These are phyloP conservation scores for Ustilago sp. DNA, from an alignment of 1,284 basidiomycete species.

Conservation along the genomic window DNA sequence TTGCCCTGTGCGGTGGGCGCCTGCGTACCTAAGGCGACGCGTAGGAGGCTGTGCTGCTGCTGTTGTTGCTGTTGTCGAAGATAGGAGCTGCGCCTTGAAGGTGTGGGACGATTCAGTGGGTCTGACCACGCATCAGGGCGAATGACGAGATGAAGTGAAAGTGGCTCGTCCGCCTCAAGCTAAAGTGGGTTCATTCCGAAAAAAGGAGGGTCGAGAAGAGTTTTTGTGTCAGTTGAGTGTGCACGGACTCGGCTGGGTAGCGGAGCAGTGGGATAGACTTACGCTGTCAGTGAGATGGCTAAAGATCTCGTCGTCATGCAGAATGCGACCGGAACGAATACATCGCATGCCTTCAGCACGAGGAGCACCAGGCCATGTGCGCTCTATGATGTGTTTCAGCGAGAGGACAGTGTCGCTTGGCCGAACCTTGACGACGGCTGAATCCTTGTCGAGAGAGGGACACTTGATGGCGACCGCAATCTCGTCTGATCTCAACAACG, in stretches of 20 bases:
- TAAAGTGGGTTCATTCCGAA: slow-evolving; percentile 9
- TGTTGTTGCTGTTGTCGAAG: slow-evolving; percentile 37
- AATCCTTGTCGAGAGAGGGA: slow-evolving; percentile 49
- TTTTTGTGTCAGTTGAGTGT: neutral
- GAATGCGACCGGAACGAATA: slow-evolving; percentile 56
- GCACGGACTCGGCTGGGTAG: neutral
- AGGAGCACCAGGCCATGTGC: slow-evolving; percentile 52
- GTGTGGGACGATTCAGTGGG: slow-evolving; percentile 50
- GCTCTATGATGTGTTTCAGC: slow-evolving; percentile 53
- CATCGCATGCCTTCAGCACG: slow-evolving; percentile 58
- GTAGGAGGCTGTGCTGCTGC: slow-evolving; percentile 22
- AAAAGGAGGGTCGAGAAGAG: slow-evolving; percentile 3
- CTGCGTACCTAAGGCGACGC: slow-evolving; percentile 18
- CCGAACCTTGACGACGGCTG: slow-evolving; percentile 30
- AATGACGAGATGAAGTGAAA: slow-evolving; percentile 63
- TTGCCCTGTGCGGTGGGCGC: slow-evolving; percentile 5
- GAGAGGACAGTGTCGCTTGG: slow-evolving; percentile 21
- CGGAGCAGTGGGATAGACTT: slow-evolving; percentile 8
- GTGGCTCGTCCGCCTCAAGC: slow-evolving; percentile 38
- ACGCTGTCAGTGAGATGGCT: slow-evolving; percentile 27
- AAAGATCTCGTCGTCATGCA: slow-evolving; percentile 45
- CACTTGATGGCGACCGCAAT: slow-evolving; percentile 50
- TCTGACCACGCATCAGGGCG: slow-evolving; percentile 64
- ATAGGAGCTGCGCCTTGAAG: slow-evolving; percentile 47
- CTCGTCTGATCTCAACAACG: neutral